Conservation (phyloP, 163 green algal species). For the Botryococcus braunii region DNA sequence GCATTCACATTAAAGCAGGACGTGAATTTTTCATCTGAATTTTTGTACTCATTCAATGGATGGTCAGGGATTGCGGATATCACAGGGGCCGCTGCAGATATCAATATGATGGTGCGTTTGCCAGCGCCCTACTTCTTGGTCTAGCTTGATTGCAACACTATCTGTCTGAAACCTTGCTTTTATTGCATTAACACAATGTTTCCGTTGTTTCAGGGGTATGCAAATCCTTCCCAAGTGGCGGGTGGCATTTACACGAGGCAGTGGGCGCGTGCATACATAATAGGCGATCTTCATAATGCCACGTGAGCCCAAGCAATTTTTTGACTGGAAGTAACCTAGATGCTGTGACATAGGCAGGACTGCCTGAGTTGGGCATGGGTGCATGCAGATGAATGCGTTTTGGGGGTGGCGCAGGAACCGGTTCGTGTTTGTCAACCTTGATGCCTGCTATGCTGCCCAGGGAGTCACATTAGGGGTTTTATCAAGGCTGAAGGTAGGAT, state of each 20-base stretch:
- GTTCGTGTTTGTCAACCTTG: constrained; percentile 75
- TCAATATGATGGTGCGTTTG: constrained; percentile 67
- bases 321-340: background rate
- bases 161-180: background rate
- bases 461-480: constrained; percentile 68
- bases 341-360: background rate
- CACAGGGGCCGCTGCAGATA: constrained; percentile 68
- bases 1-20: no score
- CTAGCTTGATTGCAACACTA: background rate
- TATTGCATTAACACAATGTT: background rate
- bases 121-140: background rate
- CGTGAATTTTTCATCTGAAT: background rate
- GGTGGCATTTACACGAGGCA: constrained; percentile 68
- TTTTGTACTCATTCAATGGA: background rate
- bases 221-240: constrained; percentile 55
- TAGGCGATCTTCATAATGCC: constrained; percentile 39
- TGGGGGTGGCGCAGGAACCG: constrained; percentile 32
- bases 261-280: constrained; percentile 63
- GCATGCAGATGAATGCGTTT: background rate
- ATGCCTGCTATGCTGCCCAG: constrained; percentile 82
- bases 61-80: constrained; percentile 62
- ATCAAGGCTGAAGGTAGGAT: constrained; percentile 39
- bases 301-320: constrained; percentile 11
- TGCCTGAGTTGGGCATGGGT: no score
- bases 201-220: constrained; percentile 60